Base-by-base conservation (phyloP, 1,139 yeast species). In the Yamadazyma membranifaciens region DNA sequence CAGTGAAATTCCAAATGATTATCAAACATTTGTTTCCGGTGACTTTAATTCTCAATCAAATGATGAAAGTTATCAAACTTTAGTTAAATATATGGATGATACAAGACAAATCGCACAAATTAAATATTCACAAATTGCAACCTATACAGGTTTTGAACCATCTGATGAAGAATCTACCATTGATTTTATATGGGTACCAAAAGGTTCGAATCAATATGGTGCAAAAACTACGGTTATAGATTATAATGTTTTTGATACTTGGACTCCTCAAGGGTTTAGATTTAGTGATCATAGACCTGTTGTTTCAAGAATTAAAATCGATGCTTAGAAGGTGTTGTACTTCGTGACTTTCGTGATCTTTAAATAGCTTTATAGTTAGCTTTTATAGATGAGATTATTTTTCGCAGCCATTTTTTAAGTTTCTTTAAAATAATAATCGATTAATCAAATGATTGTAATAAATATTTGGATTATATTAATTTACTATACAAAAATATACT, bases 241-340 rank as follows among this genome's bases (percentile, higher is more conserved):
- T 34, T 67, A 69, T 52, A 69, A 67, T 31, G 66, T 69, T 35
- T 58, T 66, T 33, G 67, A 66, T 25, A 56, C 56, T 36, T 45
- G 38, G 39, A 44, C 61, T 13, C 50, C 57, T 38, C 44, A 54
- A 22, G 57, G 53, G 1, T 54, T 49, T 27, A 63, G 63, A 44
- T 57, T 66, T 27, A 66, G 74, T 37, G 80, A 74, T 50, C 79
- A 74, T 47, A 56, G 78, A 45, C 75, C 78, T 0, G 60, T 72
- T 12, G 55, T 60, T 22, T 58, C 63, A 7, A 68, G 31, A 20
- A 16, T 32, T 15, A 15, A 63, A 40, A 48, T 52, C 37, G 46
- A 46, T 22, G 38, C 50, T n/a, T 12, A 25, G 28, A 9, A 20
- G 24, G 24, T 20, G 24, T 20, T 20, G 24, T 7, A 20, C 7